Base-by-base conservation (phyloP, 2,329 filamentous ascomycete species). In the Alternaria arbusti region DNA sequence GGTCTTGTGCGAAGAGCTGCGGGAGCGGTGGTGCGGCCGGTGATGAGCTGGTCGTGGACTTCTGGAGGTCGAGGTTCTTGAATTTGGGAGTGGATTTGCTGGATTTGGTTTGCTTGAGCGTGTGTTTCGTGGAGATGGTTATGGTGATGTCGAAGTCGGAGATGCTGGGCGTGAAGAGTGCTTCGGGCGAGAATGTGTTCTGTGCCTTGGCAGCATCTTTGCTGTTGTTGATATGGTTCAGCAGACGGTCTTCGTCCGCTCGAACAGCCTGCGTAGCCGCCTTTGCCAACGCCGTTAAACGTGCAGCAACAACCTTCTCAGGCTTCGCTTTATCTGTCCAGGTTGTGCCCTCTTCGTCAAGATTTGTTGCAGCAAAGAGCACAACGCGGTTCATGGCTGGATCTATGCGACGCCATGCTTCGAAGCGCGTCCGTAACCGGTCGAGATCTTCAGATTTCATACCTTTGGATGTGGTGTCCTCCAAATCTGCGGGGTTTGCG, bases 101-200 rank as follows among this genome's bases (percentile, higher is more conserved):
- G 36, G 70, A 75, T 61, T 71, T 73, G 4, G 45, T 32, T 5
- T 54, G 44, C 26, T 44, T 67, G 83, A 63, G 57, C 47, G 87
- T 76, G 54, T 82, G 82, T 68, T 86, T 88, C 30, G 85, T 69
- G 15, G 88, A 86, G 20, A 98, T 83, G 74, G 90, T 87, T 58
- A 99, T 83, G n/a, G 95, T 82, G 67, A 98, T 90, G 77, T 98
- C 93, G 78, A 94, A 99, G 68, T 97, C 94, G 10, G 81, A 80
- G 6, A 93, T 84, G 0, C 90, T 88, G 4, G 91, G 85, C n/a
- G 86, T 84, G 81, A 98, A 98, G 9, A 98, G 84, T 1, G 82
- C 79, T 30, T 84, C 81, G 2, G 86, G 80, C 51, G 90, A 46
- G 3, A 78, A 54, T 5, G 54, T n/a, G 3, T 57, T 45, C 13